These are phyloP conservation scores for Mangifera indica DNA, from an alignment of 345 rosid species.

Conservation along the genomic window DNA sequence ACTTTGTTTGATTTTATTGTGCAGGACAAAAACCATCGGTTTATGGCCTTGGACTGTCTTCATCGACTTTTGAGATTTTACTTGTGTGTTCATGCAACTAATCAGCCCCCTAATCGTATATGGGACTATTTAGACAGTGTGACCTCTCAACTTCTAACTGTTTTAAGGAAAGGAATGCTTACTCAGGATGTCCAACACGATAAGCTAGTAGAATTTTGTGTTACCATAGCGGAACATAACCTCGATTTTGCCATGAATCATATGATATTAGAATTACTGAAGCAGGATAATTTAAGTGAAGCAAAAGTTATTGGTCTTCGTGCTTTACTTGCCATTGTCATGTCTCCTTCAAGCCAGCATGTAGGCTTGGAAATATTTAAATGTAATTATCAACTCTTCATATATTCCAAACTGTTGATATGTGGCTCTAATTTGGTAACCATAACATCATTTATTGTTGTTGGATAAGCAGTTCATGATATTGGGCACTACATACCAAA, in stretches of 20 bases:
- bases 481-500: constrained; percentile 93
- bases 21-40: constrained; percentile 98
- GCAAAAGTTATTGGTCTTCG: constrained; percentile 97
- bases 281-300: constrained; percentile 93
- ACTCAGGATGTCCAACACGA: constrained; percentile 97
- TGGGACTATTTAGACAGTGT: constrained; percentile 99
- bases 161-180: constrained; percentile 88
- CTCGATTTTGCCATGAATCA: constrained; percentile 99
- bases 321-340: constrained; percentile 89
- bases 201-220: constrained; percentile 97
- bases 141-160: constrained; percentile 89
- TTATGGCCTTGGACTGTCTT: constrained; percentile 95
- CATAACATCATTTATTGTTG: constrained; percentile 23
- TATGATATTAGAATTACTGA: constrained; percentile 91
- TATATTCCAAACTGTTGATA: constrained; percentile 21
- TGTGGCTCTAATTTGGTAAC: constrained; percentile 13
- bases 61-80: constrained; percentile 96
- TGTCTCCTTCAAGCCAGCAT: constrained; percentile 86
- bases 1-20: constrained; percentile 21
- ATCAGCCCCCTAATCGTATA: constrained; percentile 86
- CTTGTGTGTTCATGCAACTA: constrained; percentile 91
- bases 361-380: constrained; percentile 86
- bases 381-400: constrained; percentile 42
- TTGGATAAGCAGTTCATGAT: constrained; percentile 61
- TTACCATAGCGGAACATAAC: constrained; percentile 93